Base-by-base conservation (phyloP, 306 rosid species). In the Cicer chorassanicum region DNA sequence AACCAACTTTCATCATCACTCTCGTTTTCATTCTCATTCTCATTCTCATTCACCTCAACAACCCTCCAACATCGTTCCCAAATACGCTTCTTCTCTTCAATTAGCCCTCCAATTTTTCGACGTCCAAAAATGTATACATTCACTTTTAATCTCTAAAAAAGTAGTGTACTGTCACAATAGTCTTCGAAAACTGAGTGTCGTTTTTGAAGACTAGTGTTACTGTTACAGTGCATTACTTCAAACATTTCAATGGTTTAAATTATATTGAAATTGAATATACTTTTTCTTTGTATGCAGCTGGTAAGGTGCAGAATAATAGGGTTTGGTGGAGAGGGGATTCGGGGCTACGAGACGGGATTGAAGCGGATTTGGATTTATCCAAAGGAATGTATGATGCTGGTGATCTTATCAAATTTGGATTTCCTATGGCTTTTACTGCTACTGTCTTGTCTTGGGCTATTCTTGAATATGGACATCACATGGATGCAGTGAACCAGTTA, bases 351-450 rank as follows among this genome's bases (percentile, higher is more conserved):
- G 97, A 91, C 66, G 94, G 94, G 75, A 82, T 64, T 6, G 92
- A 84, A 70, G 89, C 50, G 8, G 51, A 76, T n/a, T 78, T 91
- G 89, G 91, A 89, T 71, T 80, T 91, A 9, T 84, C 94, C 0
- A 91, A 81, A 78, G 97, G 97, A 75, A 69, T 91, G 89, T 91
- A 91, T 39, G 94, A 89, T 78, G 92, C 97, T 0, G 94, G 92
- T 13, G 97, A 91, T 39, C 79, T 77, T 9, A 51, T 89, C 16
- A 91, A 91, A 76, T 91, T 91, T 81, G 93, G 90, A 18, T 87
- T 88, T 18, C 97, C 94, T 6, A 79, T 89, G 88, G 92, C 96
- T 79, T 91, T 91, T 66, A 91, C 89, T 2, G 96, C 92, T 24
- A 86, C 97, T 0, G 80, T 89, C 64, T 79, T 87, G 83, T 91